phyloP scores from a whole-genome alignment of 495 filamentous ascomycete genomes.

The Trichodelitschia bisporula region DNA sequence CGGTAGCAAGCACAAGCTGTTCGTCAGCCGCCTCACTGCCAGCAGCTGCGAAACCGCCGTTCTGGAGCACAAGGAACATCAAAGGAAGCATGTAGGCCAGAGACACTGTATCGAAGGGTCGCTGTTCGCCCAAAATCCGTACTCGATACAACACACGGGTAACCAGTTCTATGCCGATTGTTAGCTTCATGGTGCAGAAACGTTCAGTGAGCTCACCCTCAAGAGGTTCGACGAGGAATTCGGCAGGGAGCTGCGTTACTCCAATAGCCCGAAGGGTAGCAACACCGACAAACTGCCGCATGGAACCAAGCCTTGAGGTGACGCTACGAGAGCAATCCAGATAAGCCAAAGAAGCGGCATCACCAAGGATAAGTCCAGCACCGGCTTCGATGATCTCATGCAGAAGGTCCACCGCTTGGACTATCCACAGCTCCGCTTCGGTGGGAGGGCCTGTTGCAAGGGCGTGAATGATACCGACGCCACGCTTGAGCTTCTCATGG shows the following conservation, averaged over 20 bases:
- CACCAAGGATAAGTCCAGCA: constrained; percentile 55
- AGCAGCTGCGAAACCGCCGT: constrained; percentile 49
- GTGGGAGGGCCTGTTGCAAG: constrained; percentile 70
- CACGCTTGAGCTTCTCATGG: constrained; percentile 44
- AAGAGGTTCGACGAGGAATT: constrained; percentile 51
- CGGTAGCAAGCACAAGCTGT: constrained; percentile 73
- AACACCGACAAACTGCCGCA: constrained; percentile 62
- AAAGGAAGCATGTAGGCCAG: constrained; percentile 72
- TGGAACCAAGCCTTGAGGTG: constrained; percentile 45
- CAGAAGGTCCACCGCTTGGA: constrained; percentile 42
- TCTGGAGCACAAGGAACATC: constrained; percentile 44
- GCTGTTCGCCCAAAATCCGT: constrained; percentile 73
- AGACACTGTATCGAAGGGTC: constrained; percentile 66
- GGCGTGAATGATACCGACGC: constrained; percentile 58
- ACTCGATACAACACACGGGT: constrained; percentile 79
- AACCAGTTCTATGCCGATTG: constrained; percentile 26
- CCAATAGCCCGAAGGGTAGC: constrained; percentile 62
- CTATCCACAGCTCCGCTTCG: constrained; percentile 69
- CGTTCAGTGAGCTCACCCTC: constrained; percentile 18
- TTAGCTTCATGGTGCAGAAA: no score
- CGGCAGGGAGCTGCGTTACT: constrained; percentile 40
- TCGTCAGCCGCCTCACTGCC: constrained; percentile 55
- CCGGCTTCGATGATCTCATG: constrained; percentile 51
- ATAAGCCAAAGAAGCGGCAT: constrained; percentile 54
- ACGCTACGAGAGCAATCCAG: constrained; percentile 50